These are phyloP conservation scores for Phytophthora fragariaefolia DNA, from an alignment of 352 stramenopile genomes.

Conservation along the genomic window DNA sequence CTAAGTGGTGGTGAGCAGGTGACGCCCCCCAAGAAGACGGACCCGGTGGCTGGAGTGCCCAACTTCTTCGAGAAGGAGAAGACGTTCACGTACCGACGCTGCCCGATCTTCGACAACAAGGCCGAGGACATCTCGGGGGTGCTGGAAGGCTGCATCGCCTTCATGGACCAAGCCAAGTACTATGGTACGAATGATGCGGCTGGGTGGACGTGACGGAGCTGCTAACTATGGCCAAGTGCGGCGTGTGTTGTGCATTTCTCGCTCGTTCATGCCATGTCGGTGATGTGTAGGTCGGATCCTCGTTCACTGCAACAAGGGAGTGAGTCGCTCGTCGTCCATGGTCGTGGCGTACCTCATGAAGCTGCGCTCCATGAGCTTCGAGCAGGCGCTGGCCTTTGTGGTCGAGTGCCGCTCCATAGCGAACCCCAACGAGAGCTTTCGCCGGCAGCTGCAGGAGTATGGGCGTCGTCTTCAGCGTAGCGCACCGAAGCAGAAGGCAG, in stretches of 20 bases:
- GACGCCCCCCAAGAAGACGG: constrained; percentile 75
- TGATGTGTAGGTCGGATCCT: constrained; percentile 74
- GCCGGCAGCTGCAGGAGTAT: constrained; percentile 65
- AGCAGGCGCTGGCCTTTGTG: constrained; percentile 73
- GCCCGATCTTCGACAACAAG: constrained; percentile 91
- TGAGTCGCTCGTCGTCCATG: constrained; percentile 90
- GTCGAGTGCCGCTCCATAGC: constrained; percentile 57
- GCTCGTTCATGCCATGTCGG: constrained; percentile 4
- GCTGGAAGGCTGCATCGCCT: constrained; percentile 84
- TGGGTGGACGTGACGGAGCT: constrained; percentile 1
- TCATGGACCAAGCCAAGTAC: constrained; percentile 92
- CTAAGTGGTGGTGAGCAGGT: constrained; percentile 49
- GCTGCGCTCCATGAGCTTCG: constrained; percentile 62
- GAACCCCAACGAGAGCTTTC: constrained; percentile 81
- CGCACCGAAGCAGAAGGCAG: constrained; percentile 29
- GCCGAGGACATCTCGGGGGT: constrained; percentile 87
- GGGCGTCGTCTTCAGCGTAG: constrained; percentile 48
- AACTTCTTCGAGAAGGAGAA: constrained; percentile 94
- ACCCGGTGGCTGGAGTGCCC: constrained; percentile 86
- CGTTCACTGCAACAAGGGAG: constrained; percentile 93
- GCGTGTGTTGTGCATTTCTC: constrained; percentile 25
- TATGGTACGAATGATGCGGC: constrained; percentile 66
- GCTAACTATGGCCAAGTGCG: constrained; percentile 52
- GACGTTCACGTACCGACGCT: constrained; percentile 79
- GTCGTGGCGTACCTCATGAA: constrained; percentile 94